Conservation (phyloP, 306 rosid species). For the Casuarina equisetifolia region DNA sequence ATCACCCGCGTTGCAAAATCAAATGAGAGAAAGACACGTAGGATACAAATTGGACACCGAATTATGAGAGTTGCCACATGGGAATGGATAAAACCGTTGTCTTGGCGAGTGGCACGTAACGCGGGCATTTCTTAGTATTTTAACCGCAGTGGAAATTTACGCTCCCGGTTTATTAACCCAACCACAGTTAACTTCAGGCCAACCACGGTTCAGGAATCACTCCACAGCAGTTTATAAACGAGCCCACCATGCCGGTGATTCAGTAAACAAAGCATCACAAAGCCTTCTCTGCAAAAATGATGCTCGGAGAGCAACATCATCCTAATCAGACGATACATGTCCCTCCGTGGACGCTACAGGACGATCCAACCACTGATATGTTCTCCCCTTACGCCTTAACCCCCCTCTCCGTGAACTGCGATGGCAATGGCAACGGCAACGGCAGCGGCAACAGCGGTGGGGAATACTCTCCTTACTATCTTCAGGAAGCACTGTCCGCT, state of each 20-base stretch:
- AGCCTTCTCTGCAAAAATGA: constrained; percentile 37
- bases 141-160: constrained; percentile 46
- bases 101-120: constrained; percentile 7
- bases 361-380: constrained; percentile 55
- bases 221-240: constrained; percentile 46
- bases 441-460: constrained; percentile 44
- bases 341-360: constrained; percentile 63
- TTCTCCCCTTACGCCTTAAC: constrained; percentile 40
- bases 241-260: constrained; percentile 34
- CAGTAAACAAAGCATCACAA: constrained; percentile 33
- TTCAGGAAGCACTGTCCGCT: constrained; percentile 59
- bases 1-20: constrained; percentile 1
- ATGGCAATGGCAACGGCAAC: constrained; percentile 43
- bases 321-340: constrained; percentile 65
- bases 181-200: constrained; percentile 49
- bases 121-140: constrained; percentile 14
- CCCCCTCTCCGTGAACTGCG: constrained; percentile 42
- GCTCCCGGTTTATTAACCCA: constrained; percentile 20
- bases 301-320: constrained; percentile 75
- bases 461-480: constrained; percentile 52
- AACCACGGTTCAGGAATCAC: constrained; percentile 43
- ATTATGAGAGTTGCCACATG: neutral
- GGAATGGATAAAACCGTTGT: neutral
- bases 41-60: neutral
- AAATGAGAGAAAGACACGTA: constrained; percentile 22